Evolutionary conservation across 2,329 filamentous ascomycete genomes (phyloP), one percentile per base, ranked within the genome.

Genomic region (Colletotrichum paranaense): DNA sequence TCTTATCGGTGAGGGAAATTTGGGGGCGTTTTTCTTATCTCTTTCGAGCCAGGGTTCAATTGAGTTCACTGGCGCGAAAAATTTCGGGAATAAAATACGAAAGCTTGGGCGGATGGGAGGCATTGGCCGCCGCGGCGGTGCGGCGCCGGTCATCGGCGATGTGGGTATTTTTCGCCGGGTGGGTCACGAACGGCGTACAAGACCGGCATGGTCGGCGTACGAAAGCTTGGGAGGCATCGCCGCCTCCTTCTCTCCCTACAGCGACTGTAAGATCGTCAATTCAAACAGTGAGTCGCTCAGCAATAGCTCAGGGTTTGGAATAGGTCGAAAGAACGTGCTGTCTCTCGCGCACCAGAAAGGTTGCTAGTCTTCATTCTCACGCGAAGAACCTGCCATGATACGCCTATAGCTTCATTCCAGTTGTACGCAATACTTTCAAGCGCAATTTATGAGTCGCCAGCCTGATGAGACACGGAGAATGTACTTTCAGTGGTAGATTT

Each of bases 251-350:
- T 6, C 35, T 42, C 14, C 35, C 12, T 42, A 42, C 5, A 6
- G 14, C 12, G 5, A 42, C 14, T 42, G 35, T 0, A 0, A 14
- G 12, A 42, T 1, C 14, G 0, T 14, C 0, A 16, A 6, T 16
- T 42, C 14, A 38, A 14, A 5, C n/a, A n/a, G n/a, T n/a, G n/a
- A n/a, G 5, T 16, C 35, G 35, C 14, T 38, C 12, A 38, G 35
- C 35, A 14, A 1, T 16, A 14, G 1, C 5, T 5, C 35, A 14
- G 35, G 2, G 12, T 0, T 2, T 5, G 5, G 14, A 5, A 12
- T n/a, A 46, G 16, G 5, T 2, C 42, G 5, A n/a, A 19, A 1
- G 16, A 19, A 46, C 42, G 42, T 16, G 6, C 19, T 46, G 42
- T 46, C 42, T 46, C 42, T 46, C 42, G 7, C 19, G 42, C 1